Evolutionary conservation across 2,329 filamentous ascomycete species (phyloP).

Genomic region (Botryotinia globosa): DNA sequence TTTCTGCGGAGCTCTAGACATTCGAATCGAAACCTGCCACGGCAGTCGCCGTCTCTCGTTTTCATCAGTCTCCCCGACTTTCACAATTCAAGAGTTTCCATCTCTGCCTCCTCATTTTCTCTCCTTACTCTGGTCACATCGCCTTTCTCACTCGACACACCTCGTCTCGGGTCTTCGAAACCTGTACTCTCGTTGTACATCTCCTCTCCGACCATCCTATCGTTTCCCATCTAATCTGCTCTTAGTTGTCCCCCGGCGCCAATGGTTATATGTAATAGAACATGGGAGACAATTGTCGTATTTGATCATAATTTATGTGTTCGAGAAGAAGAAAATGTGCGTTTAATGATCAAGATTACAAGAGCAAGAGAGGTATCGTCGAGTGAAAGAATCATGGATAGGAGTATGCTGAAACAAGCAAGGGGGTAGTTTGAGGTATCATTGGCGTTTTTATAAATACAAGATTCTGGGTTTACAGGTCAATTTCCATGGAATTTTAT

Average conservation of each 20-base stretch:
- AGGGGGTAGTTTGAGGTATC: no score
- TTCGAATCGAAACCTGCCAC: neutral
- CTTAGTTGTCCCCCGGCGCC: accelerated
- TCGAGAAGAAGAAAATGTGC: accelerated
- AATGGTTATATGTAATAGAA: neutral
- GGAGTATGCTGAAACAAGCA: no score
- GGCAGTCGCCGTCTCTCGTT: accelerated
- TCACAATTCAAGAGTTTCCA: accelerated
- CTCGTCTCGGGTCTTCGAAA: neutral
- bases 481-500: neutral
- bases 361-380: accelerated
- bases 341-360: neutral
- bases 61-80: neutral
- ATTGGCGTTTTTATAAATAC: neutral
- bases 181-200: neutral
- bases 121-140: no score
- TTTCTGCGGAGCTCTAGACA: accelerated
- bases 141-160: neutral
- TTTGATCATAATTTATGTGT: accelerated
- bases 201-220: neutral
- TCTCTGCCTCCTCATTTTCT: neutral
- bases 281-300: neutral
- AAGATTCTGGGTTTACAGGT: neutral
- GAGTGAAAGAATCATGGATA: neutral
- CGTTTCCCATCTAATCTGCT: accelerated